Evolutionary conservation across 192 early-diverging fungal species (phyloP).

Genomic region (Glomus cerebriforme): DNA sequence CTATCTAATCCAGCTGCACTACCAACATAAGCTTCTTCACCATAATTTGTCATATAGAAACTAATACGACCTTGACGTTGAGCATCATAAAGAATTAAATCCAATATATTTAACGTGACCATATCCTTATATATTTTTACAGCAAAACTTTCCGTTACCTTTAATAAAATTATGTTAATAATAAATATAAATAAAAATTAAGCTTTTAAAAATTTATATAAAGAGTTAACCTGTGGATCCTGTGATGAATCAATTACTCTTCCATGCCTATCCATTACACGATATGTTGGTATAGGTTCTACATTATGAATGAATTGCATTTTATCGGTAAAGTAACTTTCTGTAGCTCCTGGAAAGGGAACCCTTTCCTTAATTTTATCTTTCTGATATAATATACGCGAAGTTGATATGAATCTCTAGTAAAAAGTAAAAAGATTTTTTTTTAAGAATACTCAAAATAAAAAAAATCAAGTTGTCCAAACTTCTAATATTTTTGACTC

Average conservation of each 20-base stretch:
- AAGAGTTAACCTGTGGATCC: conserved; percentile 63
- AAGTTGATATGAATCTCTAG: not conserved
- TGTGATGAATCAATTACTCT: conserved; percentile 68
- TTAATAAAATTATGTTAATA: conserved; percentile 21
- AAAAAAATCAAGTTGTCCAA: too few relatives aligned
- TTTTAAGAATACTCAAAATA: not conserved
- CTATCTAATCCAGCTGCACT: conserved; percentile 83
- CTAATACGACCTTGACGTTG: conserved; percentile 97
- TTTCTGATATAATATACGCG: conserved; percentile 12
- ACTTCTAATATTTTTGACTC: not conserved
- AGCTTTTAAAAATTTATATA: too few relatives aligned
- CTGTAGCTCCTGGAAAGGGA: conserved; percentile 65
- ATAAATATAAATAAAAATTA: not conserved
- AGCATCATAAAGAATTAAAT: conserved; percentile 94
- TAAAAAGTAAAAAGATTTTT: not conserved
- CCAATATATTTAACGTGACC: conserved; percentile 89
- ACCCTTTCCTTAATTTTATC: conserved; percentile 55
- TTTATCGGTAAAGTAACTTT: conserved; percentile 63
- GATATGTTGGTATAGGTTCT: conserved; percentile 84
- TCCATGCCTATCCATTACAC: conserved; percentile 90
- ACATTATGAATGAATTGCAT: conserved; percentile 65
- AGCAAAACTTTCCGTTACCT: conserved; percentile 76
- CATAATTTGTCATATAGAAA: conserved; percentile 99
- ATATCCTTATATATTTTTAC: conserved; percentile 89
- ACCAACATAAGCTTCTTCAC: conserved; percentile 95